Evolutionary conservation across 2,329 filamentous ascomycete genomes (phyloP).

Genomic region (Teratosphaeria gauchensis): DNA sequence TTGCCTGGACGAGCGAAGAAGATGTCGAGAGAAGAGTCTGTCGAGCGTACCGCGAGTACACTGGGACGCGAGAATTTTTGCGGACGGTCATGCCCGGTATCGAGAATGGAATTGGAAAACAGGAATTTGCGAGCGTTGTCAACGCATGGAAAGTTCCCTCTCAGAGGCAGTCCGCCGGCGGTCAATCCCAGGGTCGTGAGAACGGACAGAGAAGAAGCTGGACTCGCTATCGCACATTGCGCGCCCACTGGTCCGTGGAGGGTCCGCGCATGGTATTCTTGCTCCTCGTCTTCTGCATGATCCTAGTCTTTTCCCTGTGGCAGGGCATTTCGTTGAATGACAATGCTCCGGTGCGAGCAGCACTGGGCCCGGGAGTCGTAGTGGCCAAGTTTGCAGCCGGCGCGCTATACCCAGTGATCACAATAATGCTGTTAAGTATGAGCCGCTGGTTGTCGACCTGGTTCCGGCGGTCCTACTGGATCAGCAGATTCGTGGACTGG

Average conservation of each 20-base stretch:
- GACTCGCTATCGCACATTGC: not conserved
- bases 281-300: not conserved
- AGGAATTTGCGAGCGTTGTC: not conserved
- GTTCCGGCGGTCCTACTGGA: constrained; percentile 40
- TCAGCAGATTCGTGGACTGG: constrained; percentile 49
- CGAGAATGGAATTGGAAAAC: not conserved
- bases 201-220: not conserved
- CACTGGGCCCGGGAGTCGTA: constrained; percentile 48
- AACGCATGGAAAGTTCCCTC: not conserved
- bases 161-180: not conserved
- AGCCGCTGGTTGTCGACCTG: constrained; percentile 47
- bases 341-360: constrained; percentile 35
- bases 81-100: not conserved
- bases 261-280: not conserved
- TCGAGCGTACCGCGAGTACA: not conserved
- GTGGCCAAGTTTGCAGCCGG: constrained; percentile 48
- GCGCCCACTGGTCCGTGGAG: not conserved
- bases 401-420: constrained; percentile 48
- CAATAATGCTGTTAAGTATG: constrained; percentile 51
- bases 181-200: not conserved
- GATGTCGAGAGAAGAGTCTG: not conserved
- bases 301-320: constrained; percentile 44
- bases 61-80: not conserved
- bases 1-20: not conserved
- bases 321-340: constrained; percentile 45